phyloP scores from a whole-genome alignment of 495 filamentous ascomycete species.

The Pseudevernia furfuracea region DNA sequence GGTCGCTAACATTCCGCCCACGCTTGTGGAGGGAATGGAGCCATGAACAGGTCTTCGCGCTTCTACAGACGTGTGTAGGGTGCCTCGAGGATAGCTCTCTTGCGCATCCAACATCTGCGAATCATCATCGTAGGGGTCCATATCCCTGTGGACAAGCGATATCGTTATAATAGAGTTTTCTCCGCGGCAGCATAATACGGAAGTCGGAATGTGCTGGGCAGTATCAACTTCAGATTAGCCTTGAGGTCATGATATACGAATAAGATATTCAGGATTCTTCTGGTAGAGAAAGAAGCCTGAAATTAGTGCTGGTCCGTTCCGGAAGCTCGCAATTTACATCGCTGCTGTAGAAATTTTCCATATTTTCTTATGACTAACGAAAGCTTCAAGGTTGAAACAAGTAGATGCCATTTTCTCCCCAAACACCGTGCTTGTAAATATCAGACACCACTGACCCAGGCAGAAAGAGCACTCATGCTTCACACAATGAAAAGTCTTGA shows the following conservation, averaged over 20 bases:
- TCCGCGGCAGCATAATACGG: not conserved
- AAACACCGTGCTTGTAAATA: not conserved
- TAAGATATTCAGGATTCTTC: not conserved
- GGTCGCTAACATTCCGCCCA: not conserved
- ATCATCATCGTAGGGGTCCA: conserved; percentile 22
- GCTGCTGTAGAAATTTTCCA: not conserved
- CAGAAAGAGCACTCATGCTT: not conserved
- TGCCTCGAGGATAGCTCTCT: conserved; percentile 7
- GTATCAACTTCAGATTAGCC: not conserved
- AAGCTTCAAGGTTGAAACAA: not conserved
- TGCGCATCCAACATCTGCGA: conserved; percentile 19
- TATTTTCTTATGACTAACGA: not conserved
- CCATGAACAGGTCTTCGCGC: conserved; percentile 1
- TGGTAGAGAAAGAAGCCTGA: not conserved
- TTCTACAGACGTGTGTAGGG: not conserved
- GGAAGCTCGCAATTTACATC: not conserved
- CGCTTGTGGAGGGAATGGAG: conserved; percentile 6
- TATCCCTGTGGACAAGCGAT: not conserved
- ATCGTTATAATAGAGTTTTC: not conserved
- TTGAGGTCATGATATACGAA: not conserved
- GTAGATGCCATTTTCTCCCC: not conserved
- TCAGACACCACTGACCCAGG: no score
- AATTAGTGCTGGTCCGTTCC: not conserved
- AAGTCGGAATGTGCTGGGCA: not conserved
- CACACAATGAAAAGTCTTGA: not conserved